phyloP scores from a whole-genome alignment of 2,329 filamentous ascomycete genomes.

The Aspergillus sp. region DNA sequence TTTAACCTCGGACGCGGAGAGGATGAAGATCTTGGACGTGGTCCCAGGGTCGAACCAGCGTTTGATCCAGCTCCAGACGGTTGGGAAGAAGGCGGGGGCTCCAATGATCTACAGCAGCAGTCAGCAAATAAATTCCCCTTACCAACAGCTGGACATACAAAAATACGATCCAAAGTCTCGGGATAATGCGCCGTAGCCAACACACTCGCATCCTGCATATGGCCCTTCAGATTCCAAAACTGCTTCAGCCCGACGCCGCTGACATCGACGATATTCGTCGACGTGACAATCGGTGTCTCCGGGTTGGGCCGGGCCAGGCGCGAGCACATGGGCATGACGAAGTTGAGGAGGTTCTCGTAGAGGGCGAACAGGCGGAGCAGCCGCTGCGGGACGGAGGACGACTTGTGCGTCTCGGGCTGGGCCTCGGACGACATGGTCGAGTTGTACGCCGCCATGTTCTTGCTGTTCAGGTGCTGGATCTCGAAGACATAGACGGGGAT shows the following conservation, averaged over 20 bases:
- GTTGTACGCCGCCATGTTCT: constrained; percentile 71
- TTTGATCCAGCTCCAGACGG: constrained; percentile 87
- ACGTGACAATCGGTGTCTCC: constrained; percentile 80
- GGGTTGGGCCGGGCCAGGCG: constrained; percentile 64
- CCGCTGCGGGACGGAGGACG: constrained; percentile 51
- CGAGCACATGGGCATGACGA: constrained; percentile 76
- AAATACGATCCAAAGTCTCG: constrained; percentile 80
- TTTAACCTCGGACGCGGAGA: constrained; percentile 62
- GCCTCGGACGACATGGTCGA: constrained; percentile 34
- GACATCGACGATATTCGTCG: constrained; percentile 92
- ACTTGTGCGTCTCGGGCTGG: constrained; percentile 51
- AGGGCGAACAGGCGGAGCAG: constrained; percentile 81
- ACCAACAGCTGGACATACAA: constrained; percentile 47
- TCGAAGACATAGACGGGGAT: constrained; percentile 90
- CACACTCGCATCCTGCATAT: constrained; percentile 87
- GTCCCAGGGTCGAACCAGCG: constrained; percentile 92
- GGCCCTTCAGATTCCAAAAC: constrained; percentile 88
- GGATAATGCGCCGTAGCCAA: constrained; percentile 91
- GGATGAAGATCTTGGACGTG: constrained; percentile 91
- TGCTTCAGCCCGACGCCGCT: constrained; percentile 78
- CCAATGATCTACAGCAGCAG: constrained; percentile 77
- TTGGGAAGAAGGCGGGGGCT: constrained; percentile 82
- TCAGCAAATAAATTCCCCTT: too few species aligned
- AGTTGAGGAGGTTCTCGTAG: constrained; percentile 85
- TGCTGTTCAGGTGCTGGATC: constrained; percentile 71